Evolutionary conservation across 768 basidiomycete species (phyloP).

Genomic region (Clathrus columnatus): DNA sequence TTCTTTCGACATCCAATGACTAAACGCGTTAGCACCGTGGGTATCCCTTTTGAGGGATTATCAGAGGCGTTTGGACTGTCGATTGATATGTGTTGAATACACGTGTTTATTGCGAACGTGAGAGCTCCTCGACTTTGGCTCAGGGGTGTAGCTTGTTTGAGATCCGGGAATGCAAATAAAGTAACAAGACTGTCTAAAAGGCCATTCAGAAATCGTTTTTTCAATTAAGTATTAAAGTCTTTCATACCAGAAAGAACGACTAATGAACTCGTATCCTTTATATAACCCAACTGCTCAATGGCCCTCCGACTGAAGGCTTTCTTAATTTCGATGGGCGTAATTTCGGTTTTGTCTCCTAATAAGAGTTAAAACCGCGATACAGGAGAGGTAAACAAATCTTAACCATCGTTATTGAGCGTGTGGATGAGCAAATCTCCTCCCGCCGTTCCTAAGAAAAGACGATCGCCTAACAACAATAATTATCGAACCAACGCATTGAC

Average conservation of each 20-base stretch:
- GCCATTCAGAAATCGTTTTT: slow-evolving; percentile 2
- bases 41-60: slow-evolving; percentile 37
- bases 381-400: background rate
- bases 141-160: slow-evolving; percentile 63
- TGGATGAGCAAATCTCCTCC: slow-evolving; percentile 50
- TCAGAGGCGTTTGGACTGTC: slow-evolving; percentile 16
- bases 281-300: slow-evolving; percentile 82
- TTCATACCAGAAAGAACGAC: slow-evolving; percentile 72
- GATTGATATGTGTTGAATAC: slow-evolving; percentile 37
- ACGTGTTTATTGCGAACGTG: slow-evolving; percentile 69
- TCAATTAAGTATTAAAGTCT: background rate
- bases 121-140: slow-evolving; percentile 72
- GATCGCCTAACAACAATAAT: slow-evolving; percentile 32
- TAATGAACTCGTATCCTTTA: slow-evolving; percentile 80
- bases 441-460: slow-evolving; percentile 55
- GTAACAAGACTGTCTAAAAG: slow-evolving; percentile 60
- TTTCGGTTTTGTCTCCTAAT: slow-evolving; percentile 24
- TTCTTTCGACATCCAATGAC: slow-evolving; percentile 81
- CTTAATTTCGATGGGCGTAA: slow-evolving; percentile 53
- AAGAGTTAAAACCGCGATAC: background rate
- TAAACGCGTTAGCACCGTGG: slow-evolving; percentile 64
- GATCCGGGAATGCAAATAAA: slow-evolving; percentile 65
- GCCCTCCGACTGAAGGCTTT: slow-evolving; percentile 54
- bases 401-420: slow-evolving; percentile 29
- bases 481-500: background rate